phyloP scores from a whole-genome alignment of 1,284 basidiomycete genomes.

The Puccinia horiana region DNA sequence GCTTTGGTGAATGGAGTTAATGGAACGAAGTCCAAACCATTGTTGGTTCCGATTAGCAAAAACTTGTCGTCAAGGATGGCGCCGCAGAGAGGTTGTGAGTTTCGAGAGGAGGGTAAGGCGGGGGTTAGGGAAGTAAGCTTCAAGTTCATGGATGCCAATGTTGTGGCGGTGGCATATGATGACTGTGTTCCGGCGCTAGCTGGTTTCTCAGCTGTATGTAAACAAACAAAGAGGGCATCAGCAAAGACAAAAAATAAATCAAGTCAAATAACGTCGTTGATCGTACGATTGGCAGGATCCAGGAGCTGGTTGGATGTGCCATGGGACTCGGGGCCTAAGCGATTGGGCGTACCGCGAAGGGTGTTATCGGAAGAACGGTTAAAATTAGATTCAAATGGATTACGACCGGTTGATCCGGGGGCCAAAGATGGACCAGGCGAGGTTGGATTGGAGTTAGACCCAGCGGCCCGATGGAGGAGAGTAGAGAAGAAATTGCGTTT shows the following conservation, averaged over 20 bases:
- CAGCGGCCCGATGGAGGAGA: constrained; percentile 31
- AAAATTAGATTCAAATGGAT: constrained; percentile 31
- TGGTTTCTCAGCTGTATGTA: background rate
- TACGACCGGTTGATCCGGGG: constrained; percentile 6
- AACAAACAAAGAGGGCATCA: background rate
- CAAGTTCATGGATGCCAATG: constrained; percentile 51
- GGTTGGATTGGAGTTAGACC: constrained; percentile 17
- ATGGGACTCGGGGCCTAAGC: background rate
- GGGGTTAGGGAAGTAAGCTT: constrained; percentile 53
- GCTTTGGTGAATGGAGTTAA: constrained; percentile 48
- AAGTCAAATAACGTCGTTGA: background rate
- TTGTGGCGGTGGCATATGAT: constrained; percentile 16
- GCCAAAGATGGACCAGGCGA: constrained; percentile 17
- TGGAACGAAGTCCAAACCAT: constrained; percentile 56
- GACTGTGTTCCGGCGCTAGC: background rate
- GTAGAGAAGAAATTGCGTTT: constrained; percentile 45
- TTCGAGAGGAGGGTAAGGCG: constrained; percentile 50
- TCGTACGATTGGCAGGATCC: background rate
- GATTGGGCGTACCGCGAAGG: background rate
- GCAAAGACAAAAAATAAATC: background rate
- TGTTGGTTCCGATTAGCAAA: constrained; percentile 56
- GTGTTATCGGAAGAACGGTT: constrained; percentile 7
- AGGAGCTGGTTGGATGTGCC: constrained; percentile 9
- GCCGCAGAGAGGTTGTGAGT: constrained; percentile 55
- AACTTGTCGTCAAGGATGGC: constrained; percentile 55